These are phyloP conservation scores for Cudoniella acicularis DNA, from an alignment of 495 filamentous ascomycete species.

Conservation along the genomic window DNA sequence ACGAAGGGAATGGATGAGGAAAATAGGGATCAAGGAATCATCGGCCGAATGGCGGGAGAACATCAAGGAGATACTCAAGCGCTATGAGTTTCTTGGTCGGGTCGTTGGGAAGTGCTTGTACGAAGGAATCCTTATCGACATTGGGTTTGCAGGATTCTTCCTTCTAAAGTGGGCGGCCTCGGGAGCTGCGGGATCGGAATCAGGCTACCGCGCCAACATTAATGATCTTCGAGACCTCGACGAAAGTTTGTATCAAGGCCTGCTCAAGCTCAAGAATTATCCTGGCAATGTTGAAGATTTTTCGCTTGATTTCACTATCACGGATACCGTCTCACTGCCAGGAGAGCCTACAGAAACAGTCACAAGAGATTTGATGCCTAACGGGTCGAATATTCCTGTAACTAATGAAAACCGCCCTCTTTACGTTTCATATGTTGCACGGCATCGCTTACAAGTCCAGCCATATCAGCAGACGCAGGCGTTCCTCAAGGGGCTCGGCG, in stretches of 20 bases:
- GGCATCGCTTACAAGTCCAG: slow-evolving; percentile 78
- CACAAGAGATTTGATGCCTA: slow-evolving; percentile 69
- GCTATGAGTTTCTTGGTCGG: slow-evolving; percentile 89
- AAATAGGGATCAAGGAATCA: slow-evolving; percentile 48
- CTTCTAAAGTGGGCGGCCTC: slow-evolving; percentile 89
- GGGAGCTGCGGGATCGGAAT: slow-evolving; percentile 56
- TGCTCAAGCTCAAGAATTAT: slow-evolving; percentile 88
- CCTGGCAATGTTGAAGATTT: slow-evolving; percentile 77
- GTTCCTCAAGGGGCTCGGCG: slow-evolving; percentile 78
- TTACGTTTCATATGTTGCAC: slow-evolving; percentile 91
- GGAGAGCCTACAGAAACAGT: slow-evolving; percentile 48
- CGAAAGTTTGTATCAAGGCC: slow-evolving; percentile 86
- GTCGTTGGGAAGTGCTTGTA: slow-evolving; percentile 97
- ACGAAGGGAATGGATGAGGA: slow-evolving; percentile 53
- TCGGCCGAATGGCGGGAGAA: slow-evolving; percentile 51
- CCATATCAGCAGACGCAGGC: slow-evolving; percentile 74
- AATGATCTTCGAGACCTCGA: slow-evolving; percentile 94
- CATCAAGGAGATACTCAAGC: slow-evolving; percentile 60
- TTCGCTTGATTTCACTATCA: slow-evolving; percentile 84
- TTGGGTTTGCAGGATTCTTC: slow-evolving; percentile 93
- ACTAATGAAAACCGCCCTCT: slow-evolving; percentile 87
- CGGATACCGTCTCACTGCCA: slow-evolving; percentile 64
- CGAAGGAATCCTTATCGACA: slow-evolving; percentile 93
- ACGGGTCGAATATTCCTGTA: slow-evolving; percentile 73
- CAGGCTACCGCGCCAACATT: slow-evolving; percentile 77